These are phyloP conservation scores for Phytophthora rubi DNA, from an alignment of 352 stramenopile genomes.

Conservation along the genomic window DNA sequence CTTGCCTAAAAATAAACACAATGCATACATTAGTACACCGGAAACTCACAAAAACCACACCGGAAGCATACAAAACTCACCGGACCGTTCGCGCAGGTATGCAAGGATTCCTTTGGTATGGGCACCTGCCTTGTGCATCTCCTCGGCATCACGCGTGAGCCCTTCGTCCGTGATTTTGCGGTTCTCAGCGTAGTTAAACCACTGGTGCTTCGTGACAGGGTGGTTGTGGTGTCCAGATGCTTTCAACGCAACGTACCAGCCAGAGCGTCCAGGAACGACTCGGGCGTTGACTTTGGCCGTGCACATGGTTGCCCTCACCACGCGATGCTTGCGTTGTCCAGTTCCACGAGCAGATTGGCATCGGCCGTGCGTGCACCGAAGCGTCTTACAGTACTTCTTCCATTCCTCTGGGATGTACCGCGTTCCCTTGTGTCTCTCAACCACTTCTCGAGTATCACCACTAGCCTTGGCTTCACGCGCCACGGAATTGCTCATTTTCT, in stretches of 20 bases:
- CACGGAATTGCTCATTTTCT: neutral
- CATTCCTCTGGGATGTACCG: neutral
- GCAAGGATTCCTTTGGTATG: neutral
- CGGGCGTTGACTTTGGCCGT: neutral
- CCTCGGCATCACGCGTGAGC: too few species aligned
- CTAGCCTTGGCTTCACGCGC: neutral
- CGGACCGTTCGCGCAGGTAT: neutral
- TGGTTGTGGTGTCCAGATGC: neutral
- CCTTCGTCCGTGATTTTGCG: neutral
- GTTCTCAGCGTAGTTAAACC: constrained; percentile 7
- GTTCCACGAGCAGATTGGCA: too few species aligned
- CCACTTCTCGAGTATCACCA: neutral
- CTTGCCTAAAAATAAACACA: too few species aligned
- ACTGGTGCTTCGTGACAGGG: constrained; percentile 4
- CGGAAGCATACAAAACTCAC: constrained; percentile 2
- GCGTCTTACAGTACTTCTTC: neutral
- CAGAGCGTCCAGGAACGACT: too few species aligned
- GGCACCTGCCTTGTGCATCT: neutral
- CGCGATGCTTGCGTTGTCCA: too few species aligned
- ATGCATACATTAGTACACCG: too few species aligned
- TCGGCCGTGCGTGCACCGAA: too few species aligned
- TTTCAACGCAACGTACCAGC: too few species aligned
- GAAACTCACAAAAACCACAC: neutral
- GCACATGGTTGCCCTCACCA: too few species aligned
- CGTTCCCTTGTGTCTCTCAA: neutral